Base-by-base conservation (phyloP, 2,329 filamentous ascomycete genomes). In the Ophiostoma perfectum region DNA sequence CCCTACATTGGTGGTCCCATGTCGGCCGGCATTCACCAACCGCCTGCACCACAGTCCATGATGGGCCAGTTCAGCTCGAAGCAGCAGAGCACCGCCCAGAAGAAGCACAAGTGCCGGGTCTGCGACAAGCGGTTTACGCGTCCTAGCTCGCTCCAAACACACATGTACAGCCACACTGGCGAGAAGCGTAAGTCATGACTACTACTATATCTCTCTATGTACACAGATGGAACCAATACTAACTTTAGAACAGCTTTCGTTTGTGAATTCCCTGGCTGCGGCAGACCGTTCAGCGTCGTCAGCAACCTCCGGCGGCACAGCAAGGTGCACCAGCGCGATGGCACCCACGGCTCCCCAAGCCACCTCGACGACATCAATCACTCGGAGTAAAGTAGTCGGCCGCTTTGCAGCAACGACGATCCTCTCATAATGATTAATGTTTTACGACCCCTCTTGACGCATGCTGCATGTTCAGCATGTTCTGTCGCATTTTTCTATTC, bases 41-140 rank as follows among this genome's bases (percentile, higher is more conserved):
- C 88, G 44, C 92, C 93, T 0, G 92, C 92, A 18, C 93, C 93
- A 1, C 91, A 96, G 76, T 96, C 93, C 0, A 97, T 99, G 93
- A 99, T 99, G 95, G 88, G 92, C 66, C 93, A 96, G 75, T 98
- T 98, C 81, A 97, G 92, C 80, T 97, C 94, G 72, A 97, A 97
- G 80, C 89, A 97, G 66, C 93, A 93, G 0, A 93, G 92, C 18
- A 97, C 92, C 80, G 95, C 94, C 9, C 93, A 97, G 77, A 98
- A 98, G 88, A 98, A 98, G 84, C 95, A 98, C 82, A 97, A 97
- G 83, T 98, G 93, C 86, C 97, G 97, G 81, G 91, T 98, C 69
- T 98, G 93, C 82, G 94, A 97, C 79, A 97, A 98, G 85, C 88
- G 94, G 60, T 98, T 98, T 78, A 97, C 93, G 1, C 87, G 93